These are phyloP conservation scores for Pseudoturritis turrita DNA, from an alignment of 345 rosid species.

Conservation along the genomic window DNA sequence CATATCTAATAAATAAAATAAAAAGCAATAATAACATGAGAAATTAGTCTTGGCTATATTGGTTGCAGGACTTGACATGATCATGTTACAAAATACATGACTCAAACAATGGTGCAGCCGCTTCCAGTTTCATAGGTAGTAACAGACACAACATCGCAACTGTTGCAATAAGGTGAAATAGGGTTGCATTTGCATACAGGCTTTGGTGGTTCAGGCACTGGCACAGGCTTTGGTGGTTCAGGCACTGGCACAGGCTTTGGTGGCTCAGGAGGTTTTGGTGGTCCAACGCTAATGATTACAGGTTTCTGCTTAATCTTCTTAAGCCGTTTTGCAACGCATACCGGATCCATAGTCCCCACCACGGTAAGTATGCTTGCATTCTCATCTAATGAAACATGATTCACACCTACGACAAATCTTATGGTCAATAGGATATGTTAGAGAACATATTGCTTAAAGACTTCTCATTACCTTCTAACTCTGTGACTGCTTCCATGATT, in stretches of 20 bases:
- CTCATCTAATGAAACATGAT: conserved; percentile 24
- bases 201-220: conserved; percentile 5
- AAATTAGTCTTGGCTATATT: background rate
- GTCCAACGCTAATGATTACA: conserved; percentile 31
- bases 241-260: background rate
- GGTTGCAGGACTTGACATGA: conserved; percentile 7
- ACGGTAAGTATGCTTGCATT: conserved; percentile 26
- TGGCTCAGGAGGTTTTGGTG: conserved; percentile 28
- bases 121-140: conserved; percentile 32
- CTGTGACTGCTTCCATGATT: conserved; percentile 32
- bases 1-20: background rate
- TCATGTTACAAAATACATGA: background rate
- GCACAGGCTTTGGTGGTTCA: background rate
- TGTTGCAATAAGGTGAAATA: conserved; percentile 15
- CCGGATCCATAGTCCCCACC: conserved; percentile 35
- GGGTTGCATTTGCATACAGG: conserved; percentile 20
- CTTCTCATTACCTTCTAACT: conserved; percentile 19
- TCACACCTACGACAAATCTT: conserved; percentile 25
- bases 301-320: conserved; percentile 35
- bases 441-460: background rate
- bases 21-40: background rate
- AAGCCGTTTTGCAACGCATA: conserved; percentile 19
- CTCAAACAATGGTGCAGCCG: conserved; percentile 32
- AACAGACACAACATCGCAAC: conserved; percentile 31
- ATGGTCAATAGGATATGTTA: background rate